Base-by-base conservation (phyloP, 768 basidiomycete genomes). In the Mycena vulgaris region DNA sequence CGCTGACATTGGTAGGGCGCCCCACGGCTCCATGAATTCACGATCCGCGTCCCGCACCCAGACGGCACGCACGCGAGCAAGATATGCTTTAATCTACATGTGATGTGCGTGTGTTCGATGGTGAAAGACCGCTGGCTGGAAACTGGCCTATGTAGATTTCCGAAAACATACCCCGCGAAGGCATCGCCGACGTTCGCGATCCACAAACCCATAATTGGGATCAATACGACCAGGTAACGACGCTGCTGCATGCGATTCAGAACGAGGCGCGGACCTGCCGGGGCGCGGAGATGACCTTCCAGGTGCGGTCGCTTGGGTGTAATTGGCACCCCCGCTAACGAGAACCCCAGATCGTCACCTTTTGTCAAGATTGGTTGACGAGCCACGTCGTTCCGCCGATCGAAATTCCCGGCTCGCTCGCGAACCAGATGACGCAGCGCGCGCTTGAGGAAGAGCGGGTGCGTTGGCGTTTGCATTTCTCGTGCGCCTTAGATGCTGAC, bases 281-380 rank as follows among this genome's bases (percentile, higher is more conserved):
- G 60, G 94, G 94, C 5, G 86, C 87, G 25, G 93, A 93, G 78
- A 92, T 93, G 88, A 92, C 94, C 37, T 93, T 95, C 78, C 88
- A 93, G 83, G 93, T 93, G 33, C 25, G 87, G 78, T 11, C 7
- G 40, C 40, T 19, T n/a, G n/a, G n/a, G n/a, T n/a, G n/a, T n/a
- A n/a, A n/a, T n/a, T n/a, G n/a, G n/a, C n/a, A n/a, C n/a, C n/a
- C n/a, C n/a, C n/a, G n/a, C n/a, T n/a, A n/a, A n/a, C n/a, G n/a
- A n/a, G n/a, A n/a, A n/a, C n/a, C n/a, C n/a, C 69, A 94, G 90
- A 90, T 95, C 71, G 86, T 90, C 52, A 89, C 84, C 8, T 87
- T 89, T 49, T 86, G 87, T 53, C 90, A 93, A 78, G 92, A 93
- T 39, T 95, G 93, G 93, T 82, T 95, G 55, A 80, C 82, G 19